phyloP scores from a whole-genome alignment of 768 basidiomycete species.

The Lactarius deliciosus region DNA sequence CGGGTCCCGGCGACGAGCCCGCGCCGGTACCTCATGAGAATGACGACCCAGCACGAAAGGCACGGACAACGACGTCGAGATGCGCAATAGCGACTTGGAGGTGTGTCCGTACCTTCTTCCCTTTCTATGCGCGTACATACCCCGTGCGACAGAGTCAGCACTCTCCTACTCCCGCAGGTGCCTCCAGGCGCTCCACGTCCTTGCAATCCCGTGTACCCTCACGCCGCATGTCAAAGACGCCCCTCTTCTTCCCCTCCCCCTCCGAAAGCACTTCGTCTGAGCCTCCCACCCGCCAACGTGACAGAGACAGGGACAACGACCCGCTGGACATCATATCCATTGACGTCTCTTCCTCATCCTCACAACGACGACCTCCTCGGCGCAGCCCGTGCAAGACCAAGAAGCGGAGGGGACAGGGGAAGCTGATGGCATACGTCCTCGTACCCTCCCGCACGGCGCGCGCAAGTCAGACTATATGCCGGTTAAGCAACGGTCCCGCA shows the following conservation, averaged over 20 bases:
- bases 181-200: background rate
- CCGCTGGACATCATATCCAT: slow-evolving; percentile 12
- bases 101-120: too few species aligned
- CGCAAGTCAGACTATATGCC: too few species aligned
- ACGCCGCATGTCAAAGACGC: background rate
- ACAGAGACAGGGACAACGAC: background rate
- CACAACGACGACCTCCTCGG: background rate
- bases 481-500: too few species aligned
- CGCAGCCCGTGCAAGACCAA: slow-evolving; percentile 1
- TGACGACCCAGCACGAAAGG: too few species aligned
- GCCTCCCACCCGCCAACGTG: background rate
- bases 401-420: background rate
- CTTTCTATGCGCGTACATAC: background rate
- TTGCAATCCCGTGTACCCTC: background rate
- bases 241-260: slow-evolving; percentile 13
- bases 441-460: too few species aligned
- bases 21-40: too few species aligned
- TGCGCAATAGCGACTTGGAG: too few species aligned
- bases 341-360: background rate
- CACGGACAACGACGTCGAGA: background rate
- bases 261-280: background rate
- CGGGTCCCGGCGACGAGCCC: too few species aligned
- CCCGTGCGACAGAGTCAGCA: slow-evolving; percentile 4
- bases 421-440: background rate
- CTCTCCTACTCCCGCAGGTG: background rate